phyloP scores from a whole-genome alignment of 176 grass and related monocot genomes.

The Ensete glaucum region DNA sequence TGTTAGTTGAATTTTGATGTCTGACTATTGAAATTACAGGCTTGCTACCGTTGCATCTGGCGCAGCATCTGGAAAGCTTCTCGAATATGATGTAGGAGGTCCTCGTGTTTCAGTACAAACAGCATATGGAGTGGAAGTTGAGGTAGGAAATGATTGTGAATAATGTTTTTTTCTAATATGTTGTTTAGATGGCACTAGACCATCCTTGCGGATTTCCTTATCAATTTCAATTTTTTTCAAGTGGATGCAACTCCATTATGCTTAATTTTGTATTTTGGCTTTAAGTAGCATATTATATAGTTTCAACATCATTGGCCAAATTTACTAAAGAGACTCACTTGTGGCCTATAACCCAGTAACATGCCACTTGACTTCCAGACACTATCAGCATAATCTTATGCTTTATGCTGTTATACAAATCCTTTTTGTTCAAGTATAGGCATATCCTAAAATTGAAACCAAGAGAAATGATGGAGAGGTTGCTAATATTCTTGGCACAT shows the following conservation, averaged over 20 bases:
- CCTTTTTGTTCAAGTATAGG: too few species aligned
- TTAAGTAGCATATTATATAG: too few species aligned
- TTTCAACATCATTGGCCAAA: too few species aligned
- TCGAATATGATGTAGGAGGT: constrained; percentile 90
- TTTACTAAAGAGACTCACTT: too few species aligned
- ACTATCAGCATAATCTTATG: too few species aligned
- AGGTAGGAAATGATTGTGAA: constrained; percentile 35
- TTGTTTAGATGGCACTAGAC: not conserved
- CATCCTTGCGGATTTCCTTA: not conserved
- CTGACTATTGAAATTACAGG: constrained; percentile 19
- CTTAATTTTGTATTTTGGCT: too few species aligned
- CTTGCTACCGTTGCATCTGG: constrained; percentile 98
- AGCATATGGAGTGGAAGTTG: constrained; percentile 91
- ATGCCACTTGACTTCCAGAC: too few species aligned
- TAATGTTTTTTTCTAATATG: constrained; percentile 5
- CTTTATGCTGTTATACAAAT: too few species aligned
- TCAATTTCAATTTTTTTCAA: not conserved
- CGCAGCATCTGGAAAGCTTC: constrained; percentile 88
- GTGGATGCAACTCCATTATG: too few species aligned
- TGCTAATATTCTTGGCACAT: too few species aligned
- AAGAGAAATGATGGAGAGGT: too few species aligned
- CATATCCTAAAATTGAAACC: too few species aligned
- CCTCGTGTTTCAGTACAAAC: constrained; percentile 91
- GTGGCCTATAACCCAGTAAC: not conserved
- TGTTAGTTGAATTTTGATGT: not conserved